Evolutionary conservation across 129 eudicot species (phyloP).

Genomic region (Saposhnikovia divaricata): DNA sequence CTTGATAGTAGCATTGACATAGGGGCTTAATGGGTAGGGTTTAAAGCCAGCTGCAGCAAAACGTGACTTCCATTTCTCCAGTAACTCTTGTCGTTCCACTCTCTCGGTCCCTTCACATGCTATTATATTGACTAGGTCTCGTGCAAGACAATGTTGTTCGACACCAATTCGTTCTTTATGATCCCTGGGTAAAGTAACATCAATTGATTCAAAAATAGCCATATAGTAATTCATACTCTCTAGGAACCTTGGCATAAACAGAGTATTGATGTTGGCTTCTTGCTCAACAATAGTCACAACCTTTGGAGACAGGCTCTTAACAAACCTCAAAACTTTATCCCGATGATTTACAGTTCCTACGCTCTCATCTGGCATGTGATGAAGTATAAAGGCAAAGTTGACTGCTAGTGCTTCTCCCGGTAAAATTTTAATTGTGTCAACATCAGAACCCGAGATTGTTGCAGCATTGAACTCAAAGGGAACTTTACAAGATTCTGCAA

Average conservation of each 20-base stretch:
- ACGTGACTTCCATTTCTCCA: constrained; percentile 47
- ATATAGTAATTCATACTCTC: constrained; percentile 33
- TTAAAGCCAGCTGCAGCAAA: constrained; percentile 46
- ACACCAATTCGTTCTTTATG: constrained; percentile 38
- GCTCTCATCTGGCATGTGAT: constrained; percentile 65
- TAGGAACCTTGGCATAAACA: constrained; percentile 36
- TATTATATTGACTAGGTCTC: constrained; percentile 48
- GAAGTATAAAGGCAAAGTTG: constrained; percentile 45
- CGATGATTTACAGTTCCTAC: constrained; percentile 41
- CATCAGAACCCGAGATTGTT: constrained; percentile 22
- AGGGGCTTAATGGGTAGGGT: constrained; percentile 39
- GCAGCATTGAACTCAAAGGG: constrained; percentile 48
- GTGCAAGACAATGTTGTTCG: constrained; percentile 59
- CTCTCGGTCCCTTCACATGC: constrained; percentile 59
- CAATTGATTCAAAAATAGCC: constrained; percentile 55
- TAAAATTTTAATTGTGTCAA: constrained; percentile 22
- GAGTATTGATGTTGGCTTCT: constrained; percentile 43
- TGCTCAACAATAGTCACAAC: constrained; percentile 54
- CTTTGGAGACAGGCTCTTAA: constrained; percentile 44
- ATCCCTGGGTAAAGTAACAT: constrained; percentile 42
- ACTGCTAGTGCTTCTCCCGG: constrained; percentile 53
- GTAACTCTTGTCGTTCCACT: constrained; percentile 49
- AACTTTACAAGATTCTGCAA: constrained; percentile 43
- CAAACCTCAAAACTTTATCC: constrained; percentile 38
- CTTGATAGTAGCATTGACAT: constrained; percentile 48